Evolutionary conservation across 208 protist species (phyloP).

Genomic region (Tritrichomonas foetus): DNA sequence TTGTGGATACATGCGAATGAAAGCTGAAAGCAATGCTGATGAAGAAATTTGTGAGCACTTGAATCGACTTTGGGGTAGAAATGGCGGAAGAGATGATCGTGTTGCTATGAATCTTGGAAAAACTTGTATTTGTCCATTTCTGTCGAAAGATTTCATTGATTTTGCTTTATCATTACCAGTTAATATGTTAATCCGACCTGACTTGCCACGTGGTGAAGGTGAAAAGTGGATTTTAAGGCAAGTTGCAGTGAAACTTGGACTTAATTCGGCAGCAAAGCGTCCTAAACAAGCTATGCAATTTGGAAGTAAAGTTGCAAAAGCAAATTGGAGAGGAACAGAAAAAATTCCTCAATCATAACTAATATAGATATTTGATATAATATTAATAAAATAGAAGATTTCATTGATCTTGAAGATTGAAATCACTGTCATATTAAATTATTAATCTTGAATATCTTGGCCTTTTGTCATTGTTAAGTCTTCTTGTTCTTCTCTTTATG

Average conservation of each 20-base stretch:
- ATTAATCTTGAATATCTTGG: too few relatives aligned
- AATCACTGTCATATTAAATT: too few relatives aligned
- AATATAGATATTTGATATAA: too few relatives aligned
- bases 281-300: slow-evolving; percentile 41
- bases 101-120: not conserved
- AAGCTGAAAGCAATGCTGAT: not conserved
- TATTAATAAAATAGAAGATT: too few relatives aligned
- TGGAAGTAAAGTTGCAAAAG: slow-evolving; percentile 2
- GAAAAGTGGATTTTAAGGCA: slow-evolving; percentile 36
- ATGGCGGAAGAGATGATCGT: slow-evolving; percentile 35
- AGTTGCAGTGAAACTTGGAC: not conserved
- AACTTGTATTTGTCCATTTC: not conserved
- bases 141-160: not conserved
- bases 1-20: slow-evolving; percentile 28
- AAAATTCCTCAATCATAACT: not conserved
- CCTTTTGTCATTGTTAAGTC: too few relatives aligned
- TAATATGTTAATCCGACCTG: not conserved
- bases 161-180: not conserved
- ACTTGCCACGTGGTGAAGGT: not conserved
- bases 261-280: not conserved
- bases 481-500: too few relatives aligned
- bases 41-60: not conserved
- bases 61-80: not conserved
- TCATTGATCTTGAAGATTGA: too few relatives aligned
- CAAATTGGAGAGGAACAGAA: not conserved